Evolutionary conservation across 768 basidiomycete genomes (phyloP), one percentile per base, ranked within the genome.

Genomic region (Lepiota venenata): DNA sequence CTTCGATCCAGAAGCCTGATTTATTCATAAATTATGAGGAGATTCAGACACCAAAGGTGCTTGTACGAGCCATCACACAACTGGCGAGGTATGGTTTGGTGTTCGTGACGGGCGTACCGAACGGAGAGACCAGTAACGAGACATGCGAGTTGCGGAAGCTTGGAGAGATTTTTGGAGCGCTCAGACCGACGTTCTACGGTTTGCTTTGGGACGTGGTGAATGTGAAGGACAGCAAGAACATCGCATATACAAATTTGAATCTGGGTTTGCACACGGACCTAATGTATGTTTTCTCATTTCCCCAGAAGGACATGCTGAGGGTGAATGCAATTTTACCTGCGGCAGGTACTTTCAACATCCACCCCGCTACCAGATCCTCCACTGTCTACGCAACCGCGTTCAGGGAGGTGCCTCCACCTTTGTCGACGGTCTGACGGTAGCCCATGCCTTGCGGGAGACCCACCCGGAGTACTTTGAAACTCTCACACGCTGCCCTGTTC

Each of bases 251-350:
- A 11, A 85, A 93, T 66, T 76, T 97, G 21, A 79, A 91, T 60
- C 76, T 99, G 8, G 95, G 88, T 0, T 65, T 95, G 18, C 95
- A 98, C 63, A 91, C 92, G 88, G 96, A 98, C 71, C 73, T 98
- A 0, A 70, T 89, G 93, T 95, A 64, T 59, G 92, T 77, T 10
- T 15, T 32, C 35, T n/a, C n/a, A 11, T 3, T 36, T 47, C 20
- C 11, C 35, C 38, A 7, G n/a, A n/a, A n/a, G 20, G 5, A 15
- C 54, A 32, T 36, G 39, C 25, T 2, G 16, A 14, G 18, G 18
- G 12, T 27, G 15, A 22, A 44, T n/a, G n/a, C 16, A 18, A 3
- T 36, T 14, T 16, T 1, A 21, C 52, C 32, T 40, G 15, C 18
- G 3, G 14, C 63, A 95, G 94, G 49, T 97, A 98, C 69, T 95